phyloP scores from a whole-genome alignment of 2,329 filamentous ascomycete genomes.

The Alternaria gaisen region DNA sequence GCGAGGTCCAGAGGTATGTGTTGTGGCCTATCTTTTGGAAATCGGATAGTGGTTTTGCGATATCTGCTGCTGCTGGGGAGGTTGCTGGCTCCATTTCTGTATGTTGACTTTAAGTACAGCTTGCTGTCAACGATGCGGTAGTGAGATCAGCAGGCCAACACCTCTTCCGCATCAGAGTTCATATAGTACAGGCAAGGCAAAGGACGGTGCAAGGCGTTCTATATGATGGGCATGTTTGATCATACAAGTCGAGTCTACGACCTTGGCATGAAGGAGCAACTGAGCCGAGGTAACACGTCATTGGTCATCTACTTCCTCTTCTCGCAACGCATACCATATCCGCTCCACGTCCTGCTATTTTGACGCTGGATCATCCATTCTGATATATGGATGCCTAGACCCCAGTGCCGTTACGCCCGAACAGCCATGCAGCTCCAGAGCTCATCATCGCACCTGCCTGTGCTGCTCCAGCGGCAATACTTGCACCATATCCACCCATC shows the following conservation, averaged over 20 bases:
- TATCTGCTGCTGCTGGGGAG: conserved; percentile 6
- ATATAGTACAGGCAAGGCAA: not conserved
- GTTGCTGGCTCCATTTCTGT: conserved; percentile 20
- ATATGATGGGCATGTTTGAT: not conserved
- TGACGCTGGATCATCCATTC: not conserved
- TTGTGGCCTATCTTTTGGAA: conserved; percentile 48
- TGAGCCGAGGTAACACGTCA: conserved; percentile 14
- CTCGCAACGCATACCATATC: conserved; percentile 6
- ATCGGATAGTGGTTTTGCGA: conserved; percentile 36
- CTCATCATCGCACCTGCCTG: conserved; percentile 31
- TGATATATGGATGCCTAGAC: not conserved
- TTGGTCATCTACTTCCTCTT: not conserved
- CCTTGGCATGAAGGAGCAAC: conserved; percentile 14
- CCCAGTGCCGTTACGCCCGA: conserved; percentile 8
- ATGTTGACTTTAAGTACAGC: not conserved
- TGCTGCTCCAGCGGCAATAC: conserved; percentile 29
- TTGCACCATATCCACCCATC: conserved; percentile 45
- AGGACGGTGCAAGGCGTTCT: not conserved
- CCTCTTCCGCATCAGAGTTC: not conserved
- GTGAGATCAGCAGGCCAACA: not conserved
- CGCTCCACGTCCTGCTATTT: not conserved
- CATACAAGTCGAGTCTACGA: not conserved
- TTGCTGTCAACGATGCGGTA: not conserved
- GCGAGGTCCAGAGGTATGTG: conserved; percentile 43
- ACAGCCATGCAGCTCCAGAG: conserved; percentile 22